A percentile compares a stretch with the other conserved stretches of the same genome.
phyloP scores from a whole-genome alignment of 78 protist species.

The Dictyostelium purpureum region DNA sequence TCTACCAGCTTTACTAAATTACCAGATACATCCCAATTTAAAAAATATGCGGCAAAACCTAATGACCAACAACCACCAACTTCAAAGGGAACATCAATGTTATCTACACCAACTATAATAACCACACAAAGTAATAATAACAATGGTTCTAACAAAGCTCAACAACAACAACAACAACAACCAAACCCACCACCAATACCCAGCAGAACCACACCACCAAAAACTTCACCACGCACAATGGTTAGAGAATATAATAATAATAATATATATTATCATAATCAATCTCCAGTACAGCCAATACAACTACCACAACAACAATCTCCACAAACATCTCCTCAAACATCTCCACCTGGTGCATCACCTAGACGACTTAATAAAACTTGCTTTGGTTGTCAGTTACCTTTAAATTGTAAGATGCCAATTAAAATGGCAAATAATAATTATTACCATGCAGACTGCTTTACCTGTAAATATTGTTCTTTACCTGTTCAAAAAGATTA shows the following conservation, averaged over 20 bases:
- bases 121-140: background rate
- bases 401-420: background rate
- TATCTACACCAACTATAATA: background rate
- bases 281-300: background rate
- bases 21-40: background rate
- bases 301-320: background rate
- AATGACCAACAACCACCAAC: background rate
- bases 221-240: background rate
- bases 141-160: too few relatives aligned
- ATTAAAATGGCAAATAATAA: background rate
- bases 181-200: background rate
- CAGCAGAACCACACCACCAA: background rate
- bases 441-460: conserved; percentile 45
- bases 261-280: background rate
- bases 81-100: background rate
- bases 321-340: background rate
- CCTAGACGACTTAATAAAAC: conserved; percentile 35
- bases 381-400: conserved; percentile 12
- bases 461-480: background rate
- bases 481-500: background rate
- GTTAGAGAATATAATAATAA: background rate
- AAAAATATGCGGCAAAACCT: background rate
- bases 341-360: background rate
- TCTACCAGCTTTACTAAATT: background rate
- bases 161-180: background rate